These are phyloP conservation scores for Cordyceps sp. DNA, from an alignment of 2,329 filamentous ascomycete species.

Conservation along the genomic window DNA sequence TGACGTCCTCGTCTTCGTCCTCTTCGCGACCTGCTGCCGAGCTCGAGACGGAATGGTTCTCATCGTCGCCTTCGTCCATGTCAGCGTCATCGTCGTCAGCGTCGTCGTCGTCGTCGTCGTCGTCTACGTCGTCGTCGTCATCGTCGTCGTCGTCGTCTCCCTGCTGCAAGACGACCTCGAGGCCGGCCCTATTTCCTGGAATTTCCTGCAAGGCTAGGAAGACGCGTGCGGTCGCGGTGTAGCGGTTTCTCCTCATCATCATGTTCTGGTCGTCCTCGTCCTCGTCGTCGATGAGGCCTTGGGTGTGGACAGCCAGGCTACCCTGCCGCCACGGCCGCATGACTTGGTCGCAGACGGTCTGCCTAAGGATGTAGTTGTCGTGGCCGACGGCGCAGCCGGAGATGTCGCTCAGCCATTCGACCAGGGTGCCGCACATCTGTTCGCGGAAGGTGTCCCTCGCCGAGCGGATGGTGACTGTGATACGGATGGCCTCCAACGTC, in stretches of 20 bases:
- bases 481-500: slow-evolving; percentile 85
- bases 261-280: slow-evolving; percentile 32
- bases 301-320: slow-evolving; percentile 62
- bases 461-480: slow-evolving; percentile 88
- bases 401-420: slow-evolving; percentile 92
- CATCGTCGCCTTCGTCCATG: slow-evolving; percentile 23
- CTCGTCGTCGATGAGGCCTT: slow-evolving; percentile 23
- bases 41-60: slow-evolving; percentile 15
- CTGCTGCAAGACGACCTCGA: slow-evolving; percentile 10
- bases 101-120: slow-evolving; percentile 35
- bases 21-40: slow-evolving; percentile 22
- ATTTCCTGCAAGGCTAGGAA: slow-evolving; percentile 19
- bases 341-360: slow-evolving; percentile 78
- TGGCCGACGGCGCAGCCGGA: slow-evolving; percentile 71
- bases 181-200: slow-evolving; percentile 10
- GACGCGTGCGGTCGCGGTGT: slow-evolving; percentile 18
- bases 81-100: slow-evolving; percentile 41
- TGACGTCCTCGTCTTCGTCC: slow-evolving; percentile 37
- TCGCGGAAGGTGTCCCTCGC: slow-evolving; percentile 91
- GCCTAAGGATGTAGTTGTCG: slow-evolving; percentile 64
- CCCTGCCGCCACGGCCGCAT: slow-evolving; percentile 76
- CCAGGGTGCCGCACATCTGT: slow-evolving; percentile 95
- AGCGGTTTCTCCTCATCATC: slow-evolving; percentile 14
- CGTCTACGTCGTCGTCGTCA: slow-evolving; percentile 17
- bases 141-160: slow-evolving; percentile 15